These are phyloP conservation scores for Cladophialophora immunda DNA, from an alignment of 2,329 filamentous ascomycete species.

Conservation along the genomic window DNA sequence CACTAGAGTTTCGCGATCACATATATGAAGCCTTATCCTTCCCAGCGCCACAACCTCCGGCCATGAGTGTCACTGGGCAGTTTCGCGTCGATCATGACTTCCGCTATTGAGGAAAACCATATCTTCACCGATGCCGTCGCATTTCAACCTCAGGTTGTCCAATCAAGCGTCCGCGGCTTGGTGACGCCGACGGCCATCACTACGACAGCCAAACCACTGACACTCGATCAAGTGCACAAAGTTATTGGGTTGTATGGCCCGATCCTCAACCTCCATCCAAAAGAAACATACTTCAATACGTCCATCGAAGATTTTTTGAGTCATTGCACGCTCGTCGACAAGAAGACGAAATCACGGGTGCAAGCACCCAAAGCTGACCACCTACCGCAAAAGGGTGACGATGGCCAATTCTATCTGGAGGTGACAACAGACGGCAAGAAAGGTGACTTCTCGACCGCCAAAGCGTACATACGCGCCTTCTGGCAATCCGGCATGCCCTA, in stretches of 20 bases:
- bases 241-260: slow-evolving; percentile 25
- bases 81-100: background rate
- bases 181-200: slow-evolving; percentile 22
- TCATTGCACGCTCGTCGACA: slow-evolving; percentile 25
- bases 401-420: slow-evolving; percentile 26
- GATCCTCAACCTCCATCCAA: slow-evolving; percentile 25
- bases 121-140: slow-evolving; percentile 20
- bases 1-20: background rate
- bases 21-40: slow-evolving; percentile 6
- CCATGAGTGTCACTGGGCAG: background rate
- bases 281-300: slow-evolving; percentile 24
- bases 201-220: slow-evolving; percentile 23
- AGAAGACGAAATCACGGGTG: slow-evolving; percentile 18
- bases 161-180: slow-evolving; percentile 26
- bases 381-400: slow-evolving; percentile 21
- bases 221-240: slow-evolving; percentile 12
- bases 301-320: slow-evolving; percentile 28
- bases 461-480: slow-evolving; percentile 30
- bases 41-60: background rate
- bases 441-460: slow-evolving; percentile 20
- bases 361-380: slow-evolving; percentile 1
- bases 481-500: slow-evolving; percentile 29
- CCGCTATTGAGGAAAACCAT: slow-evolving; percentile 10
- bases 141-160: slow-evolving; percentile 22
- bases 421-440: slow-evolving; percentile 15